phyloP scores from a whole-genome alignment of 345 rosid genomes.

The Hibiscus trionum region DNA sequence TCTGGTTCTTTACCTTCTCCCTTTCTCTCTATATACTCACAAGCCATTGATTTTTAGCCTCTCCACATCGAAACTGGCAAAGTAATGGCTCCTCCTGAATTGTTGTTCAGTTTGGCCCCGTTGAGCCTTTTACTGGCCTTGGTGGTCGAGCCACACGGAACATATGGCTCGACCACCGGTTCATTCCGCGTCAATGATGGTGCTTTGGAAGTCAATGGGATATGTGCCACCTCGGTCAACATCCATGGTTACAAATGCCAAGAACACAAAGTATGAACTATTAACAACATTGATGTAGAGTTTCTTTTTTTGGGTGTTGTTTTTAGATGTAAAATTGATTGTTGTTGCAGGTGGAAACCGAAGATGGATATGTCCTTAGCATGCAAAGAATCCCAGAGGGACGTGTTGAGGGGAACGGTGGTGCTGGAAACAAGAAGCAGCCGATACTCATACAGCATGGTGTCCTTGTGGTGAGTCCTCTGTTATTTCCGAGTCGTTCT shows the following conservation, averaged over 20 bases:
- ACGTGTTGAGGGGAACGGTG: slow-evolving; percentile 13
- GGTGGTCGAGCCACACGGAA: slow-evolving; percentile 17
- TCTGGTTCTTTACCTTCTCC: not conserved
- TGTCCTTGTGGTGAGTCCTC: slow-evolving; percentile 59
- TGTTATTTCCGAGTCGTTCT: not conserved
- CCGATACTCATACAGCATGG: slow-evolving; percentile 87
- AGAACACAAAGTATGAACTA: slow-evolving; percentile 55
- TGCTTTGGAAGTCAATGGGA: slow-evolving; percentile 27
- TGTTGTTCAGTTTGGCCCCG: slow-evolving; percentile 7
- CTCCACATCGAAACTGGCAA: not conserved
- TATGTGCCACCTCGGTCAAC: slow-evolving; percentile 59
- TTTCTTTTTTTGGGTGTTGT: not conserved
- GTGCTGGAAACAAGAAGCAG: slow-evolving; percentile 24
- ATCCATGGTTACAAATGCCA: slow-evolving; percentile 75
- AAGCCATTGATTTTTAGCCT: not conserved
- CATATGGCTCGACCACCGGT: slow-evolving; percentile 17
- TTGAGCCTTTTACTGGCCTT: slow-evolving; percentile 17
- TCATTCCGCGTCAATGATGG: not conserved
- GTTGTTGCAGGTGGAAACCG: slow-evolving; percentile 46
- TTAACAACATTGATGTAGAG: not conserved
- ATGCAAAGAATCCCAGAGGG: slow-evolving; percentile 76
- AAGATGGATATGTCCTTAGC: slow-evolving; percentile 70
- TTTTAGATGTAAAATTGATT: not conserved
- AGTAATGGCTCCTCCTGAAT: slow-evolving; percentile 13
- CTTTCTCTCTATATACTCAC: not conserved